Evolutionary conservation across 2,329 filamentous ascomycete genomes (phyloP).

Genomic region (Dactylellina cionopaga): DNA sequence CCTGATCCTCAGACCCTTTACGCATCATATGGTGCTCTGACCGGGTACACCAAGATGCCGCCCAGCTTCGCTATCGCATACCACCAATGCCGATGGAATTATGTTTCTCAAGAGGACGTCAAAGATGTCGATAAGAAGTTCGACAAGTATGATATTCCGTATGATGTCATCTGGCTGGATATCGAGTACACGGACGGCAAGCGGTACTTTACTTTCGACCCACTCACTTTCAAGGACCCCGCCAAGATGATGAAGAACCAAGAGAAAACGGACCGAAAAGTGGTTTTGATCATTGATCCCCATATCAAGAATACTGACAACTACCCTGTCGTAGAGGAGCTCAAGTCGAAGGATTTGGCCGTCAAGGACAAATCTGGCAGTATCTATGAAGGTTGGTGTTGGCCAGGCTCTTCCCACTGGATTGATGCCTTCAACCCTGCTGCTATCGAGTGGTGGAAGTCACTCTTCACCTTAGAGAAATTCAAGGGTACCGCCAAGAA

Average conservation of each 20-base stretch:
- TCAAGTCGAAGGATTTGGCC: constrained; percentile 84
- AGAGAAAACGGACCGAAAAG: constrained; percentile 81
- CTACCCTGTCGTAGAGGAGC: constrained; percentile 79
- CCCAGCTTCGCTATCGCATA: constrained; percentile 93
- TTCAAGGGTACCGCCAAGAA: constrained; percentile 90
- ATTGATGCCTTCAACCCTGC: constrained; percentile 95
- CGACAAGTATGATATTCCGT: constrained; percentile 93
- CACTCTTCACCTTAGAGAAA: constrained; percentile 83
- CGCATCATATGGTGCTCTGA: constrained; percentile 85
- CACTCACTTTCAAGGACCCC: constrained; percentile 85
- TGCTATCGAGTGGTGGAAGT: constrained; percentile 88
- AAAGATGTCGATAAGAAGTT: constrained; percentile 96
- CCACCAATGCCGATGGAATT: constrained; percentile 99
- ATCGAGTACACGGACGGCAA: constrained; percentile 97
- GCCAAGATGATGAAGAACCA: constrained; percentile 88
- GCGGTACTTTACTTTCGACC: constrained; percentile 98
- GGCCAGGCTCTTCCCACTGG: constrained; percentile 97
- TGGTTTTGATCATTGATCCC: constrained; percentile 80
- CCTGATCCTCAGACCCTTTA: constrained; percentile 84
- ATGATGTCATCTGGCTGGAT: constrained; percentile 98
- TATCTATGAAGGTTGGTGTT: constrained; percentile 96
- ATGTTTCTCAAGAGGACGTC: constrained; percentile 95
- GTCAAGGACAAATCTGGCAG: constrained; percentile 90
- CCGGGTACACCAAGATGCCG: constrained; percentile 88
- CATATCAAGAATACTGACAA: constrained; percentile 89